A percentile compares a stretch with the other conserved stretches of the same genome.
Conservation (phyloP, 148 eudicot species). For the Persicaria maculosa region DNA sequence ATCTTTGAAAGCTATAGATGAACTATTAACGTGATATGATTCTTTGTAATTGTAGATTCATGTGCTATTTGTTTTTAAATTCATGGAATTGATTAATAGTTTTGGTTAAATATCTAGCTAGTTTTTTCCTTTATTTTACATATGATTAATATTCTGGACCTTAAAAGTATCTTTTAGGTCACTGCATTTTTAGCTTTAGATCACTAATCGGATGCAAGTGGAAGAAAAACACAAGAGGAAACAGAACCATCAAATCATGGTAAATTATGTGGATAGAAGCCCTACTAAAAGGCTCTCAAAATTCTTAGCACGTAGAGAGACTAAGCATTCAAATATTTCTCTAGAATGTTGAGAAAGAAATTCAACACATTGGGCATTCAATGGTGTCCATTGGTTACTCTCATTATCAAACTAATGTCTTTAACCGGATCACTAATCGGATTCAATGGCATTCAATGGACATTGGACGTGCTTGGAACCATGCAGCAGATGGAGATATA, state of each 20-base stretch:
- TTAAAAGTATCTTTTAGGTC: not conserved
- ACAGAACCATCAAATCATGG: not conserved
- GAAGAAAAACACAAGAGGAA: not conserved
- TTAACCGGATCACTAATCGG: too few relatives aligned
- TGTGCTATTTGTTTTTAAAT: not conserved
- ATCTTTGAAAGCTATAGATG: not conserved
- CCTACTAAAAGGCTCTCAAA: not conserved
- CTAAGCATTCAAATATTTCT: not conserved
- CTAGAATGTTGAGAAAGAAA: not conserved
- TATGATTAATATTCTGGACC: not conserved
- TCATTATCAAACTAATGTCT: not conserved
- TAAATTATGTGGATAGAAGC: not conserved
- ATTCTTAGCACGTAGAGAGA: not conserved
- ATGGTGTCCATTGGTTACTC: not conserved
- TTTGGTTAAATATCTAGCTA: not conserved
- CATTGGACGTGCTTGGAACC: not conserved
- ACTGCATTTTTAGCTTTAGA: not conserved
- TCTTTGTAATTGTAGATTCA: not conserved
- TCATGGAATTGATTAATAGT: not conserved
- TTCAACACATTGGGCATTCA: not conserved
- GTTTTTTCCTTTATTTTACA: not conserved
- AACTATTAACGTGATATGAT: not conserved
- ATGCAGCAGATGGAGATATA: not conserved
- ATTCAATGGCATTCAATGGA: too few relatives aligned
- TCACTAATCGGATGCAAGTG: conserved; percentile 1